phyloP scores from a whole-genome alignment of 768 basidiomycete genomes.

The Amanita phalloides region DNA sequence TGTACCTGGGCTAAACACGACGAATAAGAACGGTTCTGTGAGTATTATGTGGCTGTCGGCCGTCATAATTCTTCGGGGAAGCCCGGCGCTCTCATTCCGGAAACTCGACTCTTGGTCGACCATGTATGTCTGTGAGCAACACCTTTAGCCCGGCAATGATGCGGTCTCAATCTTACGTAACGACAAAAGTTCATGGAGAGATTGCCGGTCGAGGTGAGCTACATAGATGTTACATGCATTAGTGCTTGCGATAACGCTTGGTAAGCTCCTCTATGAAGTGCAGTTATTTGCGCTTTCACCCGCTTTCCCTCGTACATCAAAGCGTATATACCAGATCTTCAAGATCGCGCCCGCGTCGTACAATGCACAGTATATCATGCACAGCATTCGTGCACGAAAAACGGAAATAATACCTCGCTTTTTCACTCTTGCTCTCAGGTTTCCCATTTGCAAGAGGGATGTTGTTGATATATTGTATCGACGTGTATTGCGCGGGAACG shows the following conservation, averaged over 20 bases:
- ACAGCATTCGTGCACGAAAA: conserved; percentile 11
- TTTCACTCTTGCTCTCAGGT: conserved; percentile 45
- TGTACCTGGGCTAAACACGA: no score
- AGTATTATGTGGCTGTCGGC: no score
- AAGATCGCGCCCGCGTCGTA: conserved; percentile 42
- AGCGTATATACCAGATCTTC: conserved; percentile 43
- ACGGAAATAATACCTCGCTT: conserved; percentile 15
- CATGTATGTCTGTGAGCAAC: no score
- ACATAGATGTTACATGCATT: not conserved
- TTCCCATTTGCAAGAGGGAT: conserved; percentile 45
- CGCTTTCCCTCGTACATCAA: conserved; percentile 49
- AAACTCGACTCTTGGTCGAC: no score
- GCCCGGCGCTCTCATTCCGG: no score
- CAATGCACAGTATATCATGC: conserved; percentile 57
- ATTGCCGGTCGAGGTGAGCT: conserved; percentile 4
- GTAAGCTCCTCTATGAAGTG: conserved; percentile 69
- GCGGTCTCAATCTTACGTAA: not conserved
- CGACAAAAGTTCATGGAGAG: not conserved
- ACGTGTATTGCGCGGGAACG: conserved; percentile 10
- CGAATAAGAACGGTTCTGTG: no score
- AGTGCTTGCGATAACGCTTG: conserved; percentile 7
- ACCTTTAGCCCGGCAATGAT: no score
- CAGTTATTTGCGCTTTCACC: conserved; percentile 62
- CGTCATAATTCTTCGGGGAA: no score
- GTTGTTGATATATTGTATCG: conserved; percentile 35